These are phyloP conservation scores for Chamaecrista fasciculata DNA, from an alignment of 306 rosid genomes.

Conservation along the genomic window DNA sequence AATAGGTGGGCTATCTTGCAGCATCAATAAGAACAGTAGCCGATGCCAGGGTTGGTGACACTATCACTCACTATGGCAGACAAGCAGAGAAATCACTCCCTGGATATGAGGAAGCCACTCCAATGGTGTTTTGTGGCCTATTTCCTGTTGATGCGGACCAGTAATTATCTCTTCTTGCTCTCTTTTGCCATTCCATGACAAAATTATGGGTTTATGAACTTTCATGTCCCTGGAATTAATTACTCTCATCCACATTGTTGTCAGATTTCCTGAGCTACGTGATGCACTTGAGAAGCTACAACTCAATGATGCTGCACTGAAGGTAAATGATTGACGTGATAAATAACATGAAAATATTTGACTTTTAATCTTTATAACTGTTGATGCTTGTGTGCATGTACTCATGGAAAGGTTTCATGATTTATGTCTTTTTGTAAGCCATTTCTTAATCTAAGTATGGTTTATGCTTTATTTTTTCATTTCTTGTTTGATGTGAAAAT, in stretches of 20 bases:
- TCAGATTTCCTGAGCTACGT: slow-evolving; percentile 85
- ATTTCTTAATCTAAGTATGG: slow-evolving; percentile 8
- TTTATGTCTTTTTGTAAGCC: slow-evolving; percentile 10
- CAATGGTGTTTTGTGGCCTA: slow-evolving; percentile 96
- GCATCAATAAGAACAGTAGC: slow-evolving; percentile 96
- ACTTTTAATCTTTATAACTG: no score
- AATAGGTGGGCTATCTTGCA: slow-evolving; percentile 86
- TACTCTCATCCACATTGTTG: slow-evolving; percentile 17
- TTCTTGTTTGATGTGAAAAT: slow-evolving; percentile 12
- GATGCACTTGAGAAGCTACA: slow-evolving; percentile 98
- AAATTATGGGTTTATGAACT: slow-evolving; percentile 10
- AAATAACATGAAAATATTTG: background rate
- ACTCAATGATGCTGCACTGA: slow-evolving; percentile 93
- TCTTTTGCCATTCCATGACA: slow-evolving; percentile 13
- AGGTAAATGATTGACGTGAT: slow-evolving; percentile 49
- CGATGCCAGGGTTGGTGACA: slow-evolving; percentile 97
- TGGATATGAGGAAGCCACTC: slow-evolving; percentile 91
- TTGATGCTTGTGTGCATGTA: background rate
- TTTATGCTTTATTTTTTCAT: background rate
- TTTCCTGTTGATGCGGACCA: slow-evolving; percentile 98
- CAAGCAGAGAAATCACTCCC: slow-evolving; percentile 78
- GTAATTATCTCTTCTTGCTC: slow-evolving; percentile 50
- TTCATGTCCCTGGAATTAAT: slow-evolving; percentile 24
- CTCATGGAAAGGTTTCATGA: background rate
- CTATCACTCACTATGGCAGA: slow-evolving; percentile 60